These are phyloP conservation scores for Calocybe indica DNA, from an alignment of 768 basidiomycete species.

Conservation along the genomic window DNA sequence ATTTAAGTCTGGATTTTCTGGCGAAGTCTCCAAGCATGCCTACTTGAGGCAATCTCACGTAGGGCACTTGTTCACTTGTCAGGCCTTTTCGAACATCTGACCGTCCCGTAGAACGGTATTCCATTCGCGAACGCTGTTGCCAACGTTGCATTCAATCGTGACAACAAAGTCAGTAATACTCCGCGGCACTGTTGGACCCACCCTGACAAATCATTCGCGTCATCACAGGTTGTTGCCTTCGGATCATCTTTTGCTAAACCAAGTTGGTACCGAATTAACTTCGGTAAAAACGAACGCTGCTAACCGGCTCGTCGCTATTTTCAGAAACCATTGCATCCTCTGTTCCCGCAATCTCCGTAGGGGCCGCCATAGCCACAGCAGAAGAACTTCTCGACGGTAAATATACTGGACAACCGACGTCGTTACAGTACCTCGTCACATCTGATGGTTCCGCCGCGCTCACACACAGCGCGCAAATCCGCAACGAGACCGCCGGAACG, in stretches of 20 bases:
- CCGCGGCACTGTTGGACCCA: background rate
- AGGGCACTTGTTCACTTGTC: background rate
- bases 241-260: constrained; percentile 42
- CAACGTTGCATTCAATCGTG: constrained; percentile 10
- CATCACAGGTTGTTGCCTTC: constrained; percentile 28
- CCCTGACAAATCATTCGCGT: background rate
- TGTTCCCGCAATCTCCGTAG: constrained; percentile 24
- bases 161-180: constrained; percentile 7
- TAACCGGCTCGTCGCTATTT: background rate
- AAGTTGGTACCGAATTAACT: constrained; percentile 17
- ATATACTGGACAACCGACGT: constrained; percentile 27
- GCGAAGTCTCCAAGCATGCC: constrained; percentile 12
- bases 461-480: constrained; percentile 30
- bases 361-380: constrained; percentile 26
- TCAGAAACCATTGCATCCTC: constrained; percentile 21
- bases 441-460: constrained; percentile 31
- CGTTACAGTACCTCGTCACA: constrained; percentile 31
- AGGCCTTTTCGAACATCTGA: too few relatives aligned
- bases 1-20: constrained; percentile 13
- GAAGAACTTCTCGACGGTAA: constrained; percentile 26
- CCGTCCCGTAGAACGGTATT: constrained; percentile 6
- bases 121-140: constrained; percentile 15
- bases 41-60: constrained; percentile 18
- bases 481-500: constrained; percentile 22
- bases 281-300: background rate